Conservation (phyloP, 1,284 basidiomycete genomes). For the Singerocomus inundabilis region DNA sequence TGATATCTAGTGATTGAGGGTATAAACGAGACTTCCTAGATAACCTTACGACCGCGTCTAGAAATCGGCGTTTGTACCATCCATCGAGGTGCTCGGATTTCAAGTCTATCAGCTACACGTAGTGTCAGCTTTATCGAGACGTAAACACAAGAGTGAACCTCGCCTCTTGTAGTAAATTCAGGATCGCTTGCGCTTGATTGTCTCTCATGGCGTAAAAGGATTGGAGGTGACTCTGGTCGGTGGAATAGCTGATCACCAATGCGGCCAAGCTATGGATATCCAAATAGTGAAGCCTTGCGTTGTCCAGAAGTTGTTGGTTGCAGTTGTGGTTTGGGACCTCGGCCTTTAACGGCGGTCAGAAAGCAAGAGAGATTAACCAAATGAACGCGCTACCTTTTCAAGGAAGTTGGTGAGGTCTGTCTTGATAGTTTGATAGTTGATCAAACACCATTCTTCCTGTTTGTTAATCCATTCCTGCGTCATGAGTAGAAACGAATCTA, state of each 20-base stretch:
- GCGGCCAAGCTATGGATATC: constrained; percentile 29
- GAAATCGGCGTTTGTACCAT: constrained; percentile 31
- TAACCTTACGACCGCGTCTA: constrained; percentile 31
- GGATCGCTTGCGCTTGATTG: constrained; percentile 23
- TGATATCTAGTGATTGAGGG: constrained; percentile 24
- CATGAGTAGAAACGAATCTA: constrained; percentile 15
- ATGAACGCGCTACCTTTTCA: constrained; percentile 11
- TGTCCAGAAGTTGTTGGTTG: constrained; percentile 14
- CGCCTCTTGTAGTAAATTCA: constrained; percentile 30
- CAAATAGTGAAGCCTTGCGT: constrained; percentile 16
- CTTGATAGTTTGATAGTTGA: constrained; percentile 26
- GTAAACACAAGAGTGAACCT: not conserved
- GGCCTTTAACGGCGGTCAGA: constrained; percentile 16
- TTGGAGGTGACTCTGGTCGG: constrained; percentile 11
- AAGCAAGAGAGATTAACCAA: not conserved
- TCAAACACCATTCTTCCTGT: constrained; percentile 28
- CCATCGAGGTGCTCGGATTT: constrained; percentile 21
- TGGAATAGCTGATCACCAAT: constrained; percentile 22
- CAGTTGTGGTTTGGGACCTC: constrained; percentile 20
- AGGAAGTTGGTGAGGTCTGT: constrained; percentile 15
- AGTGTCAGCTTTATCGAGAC: constrained; percentile 1
- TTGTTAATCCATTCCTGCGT: constrained; percentile 21
- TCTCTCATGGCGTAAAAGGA: constrained; percentile 25
- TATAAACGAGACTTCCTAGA: constrained; percentile 29
- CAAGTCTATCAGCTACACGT: constrained; percentile 25